Evolutionary conservation across 139 green algal genomes (phyloP), one percentile per base, ranked within the genome.

Genomic region (Chlamydomonas applanata): DNA sequence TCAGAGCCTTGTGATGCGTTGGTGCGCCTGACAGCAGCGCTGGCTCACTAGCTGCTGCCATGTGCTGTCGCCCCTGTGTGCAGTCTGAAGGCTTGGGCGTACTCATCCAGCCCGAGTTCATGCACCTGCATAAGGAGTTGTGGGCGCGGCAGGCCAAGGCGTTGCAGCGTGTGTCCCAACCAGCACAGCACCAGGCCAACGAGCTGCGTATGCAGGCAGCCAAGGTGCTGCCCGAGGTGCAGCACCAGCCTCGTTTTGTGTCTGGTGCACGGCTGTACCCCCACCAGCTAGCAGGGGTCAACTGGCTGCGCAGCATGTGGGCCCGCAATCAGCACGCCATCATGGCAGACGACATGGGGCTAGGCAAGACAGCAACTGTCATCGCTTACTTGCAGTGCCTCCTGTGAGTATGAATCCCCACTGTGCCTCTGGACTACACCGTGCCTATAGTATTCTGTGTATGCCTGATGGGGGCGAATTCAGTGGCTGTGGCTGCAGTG

Each of bases 271-370:
- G 32, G 0, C 87, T 97, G 54, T 74, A 90, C 35, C 71, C 74
- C 16, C 89, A 96, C 76, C 92, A 97, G 84, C 80, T 97, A 54
- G 56, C 85, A 49, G 85, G 75, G 3, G 34, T 94, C 1, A 88
- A 88, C 68, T 93, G 88, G 86, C 76, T 97, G 75, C 85, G 86
- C 11, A 29, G 49, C 2, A 82, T 83, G 67, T 96, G 91, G 88
- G 77, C 68, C 11, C 56, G 56, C 2, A 79, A 79, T 0, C 33
- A 69, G 69, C 61, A 84, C 20, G 79, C 77, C 4, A 73, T 93
- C 56, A 74, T 97, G 54, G 87, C 91, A 19, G 89, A 97, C 57
- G 92, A 94, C 2, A 76, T 90, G 59, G 91, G 91, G 1, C 79
- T 93, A 74, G 92, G 91, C 78, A 93, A 91, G 77, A 93, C 85